Base-by-base conservation (phyloP, 202 grass and related monocot genomes). In the Eragrostis tef region DNA sequence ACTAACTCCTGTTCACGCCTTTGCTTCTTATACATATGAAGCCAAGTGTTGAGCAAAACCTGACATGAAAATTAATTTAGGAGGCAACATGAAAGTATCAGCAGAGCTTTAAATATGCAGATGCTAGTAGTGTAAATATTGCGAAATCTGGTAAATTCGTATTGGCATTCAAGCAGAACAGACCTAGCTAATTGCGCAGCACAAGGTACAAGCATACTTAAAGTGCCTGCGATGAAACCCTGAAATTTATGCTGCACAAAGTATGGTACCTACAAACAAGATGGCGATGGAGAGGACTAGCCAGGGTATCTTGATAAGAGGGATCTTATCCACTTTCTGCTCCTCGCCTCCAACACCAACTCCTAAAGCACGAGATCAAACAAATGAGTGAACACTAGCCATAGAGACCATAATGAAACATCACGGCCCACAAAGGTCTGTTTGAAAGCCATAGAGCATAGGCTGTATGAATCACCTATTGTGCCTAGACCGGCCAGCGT, bases 201-300 rank as follows among this genome's bases (percentile, higher is more conserved):
- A 64, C 1, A 15, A 17, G 49, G 44, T 80, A 60, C 21, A 62
- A 44, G 4, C 24, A 63, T 47, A 41, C 21, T 78, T 76, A 14
- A 19, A 27, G 19, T 29, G 60, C 24, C 25, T 79, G 31, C 2
- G 13, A 67, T 44, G 15, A 31, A 47, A 48, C 13, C 47, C 16
- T 70, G 52, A 29, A 82, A 74, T 19, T 48, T 27, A 90, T 66
- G 50, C 70, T 70, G 64, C 88, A 90, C 54, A 70, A 79, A 93
- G 81, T 69, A 94, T 91, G 92, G 78, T 95, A 98, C 95, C 90
- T 93, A 99, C 96, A 99, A 99, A 96, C 96, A 96, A 96, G 93
- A 91, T 87, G 83, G 66, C 70, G 83, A 90, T 75, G 44, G 93
- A 83, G 50, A 96, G 79, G 60, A 95, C 77, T 47, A 99, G 87